Evolutionary conservation across 106 monocot species (phyloP), one percentile per base, ranked within the genome.

Genomic region (Amphibolis antarctica): DNA sequence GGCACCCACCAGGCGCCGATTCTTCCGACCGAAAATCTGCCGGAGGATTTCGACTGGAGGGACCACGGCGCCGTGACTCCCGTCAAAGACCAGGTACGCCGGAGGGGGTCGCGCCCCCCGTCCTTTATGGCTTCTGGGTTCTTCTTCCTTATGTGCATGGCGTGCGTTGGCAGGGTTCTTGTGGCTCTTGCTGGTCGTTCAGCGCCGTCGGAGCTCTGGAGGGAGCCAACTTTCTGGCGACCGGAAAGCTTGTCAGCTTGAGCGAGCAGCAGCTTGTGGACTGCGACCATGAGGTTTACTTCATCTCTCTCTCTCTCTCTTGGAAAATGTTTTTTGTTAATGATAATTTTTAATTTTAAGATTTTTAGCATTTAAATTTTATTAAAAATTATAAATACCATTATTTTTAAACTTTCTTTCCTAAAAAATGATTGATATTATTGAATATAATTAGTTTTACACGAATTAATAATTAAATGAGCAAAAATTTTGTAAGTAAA

Each of bases 131-230:
- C 53, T 42, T 31, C 55, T 10, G 4, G 6, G 10, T 31, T 60
- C 7, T 60, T 31, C 5, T 20, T 6, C 42, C 31, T 59, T 59
- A 30, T 23, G 5, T 15, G 25, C 15, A 1, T 31, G 14, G 1
- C 31, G 6, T 18, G 14, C 14, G 30, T 27, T 24, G 14, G 15
- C 64, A 93, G 93, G 93, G 93, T 36, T 72, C 81, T 0, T 93
- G 93, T 59, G 93, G 93, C 18, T 93, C 93, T 13, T 93, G 93
- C 79, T 93, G 93, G 93, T 93, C 93, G 21, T 93, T 93, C 64
- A 93, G 93, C 49, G 72, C 93, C 24, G 80, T 85, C 0, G 93
- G 70, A n/a, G 93, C 93, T 19, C 59, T 93, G 46, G 93, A 93
- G 75, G 93, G 93, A 10, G 89, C 88, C 4, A 83, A 93, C 71